Evolutionary conservation across 1,139 yeast genomes (phyloP), one percentile per base, ranked within the genome.

Genomic region (Lodderomyces parapsilosis): DNA sequence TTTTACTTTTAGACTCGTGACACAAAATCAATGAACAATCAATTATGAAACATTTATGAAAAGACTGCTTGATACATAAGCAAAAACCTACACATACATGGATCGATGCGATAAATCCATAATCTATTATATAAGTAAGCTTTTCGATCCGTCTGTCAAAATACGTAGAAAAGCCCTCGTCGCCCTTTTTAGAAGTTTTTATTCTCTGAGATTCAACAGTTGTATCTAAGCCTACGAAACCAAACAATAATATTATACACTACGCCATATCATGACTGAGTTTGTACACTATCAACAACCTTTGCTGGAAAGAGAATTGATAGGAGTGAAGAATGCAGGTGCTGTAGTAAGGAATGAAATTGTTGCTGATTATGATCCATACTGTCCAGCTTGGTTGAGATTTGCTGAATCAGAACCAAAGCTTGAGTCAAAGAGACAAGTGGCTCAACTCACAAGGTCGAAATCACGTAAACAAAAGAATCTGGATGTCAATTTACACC

Each of bases 331-430:
- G 11, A 14, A 22, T 28, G 24, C 19, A 22, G 35, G 15, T 5
- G 19, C 10, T 4, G 17, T 17, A 11, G 11, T 9, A 13, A 11
- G 6, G 19, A n/a, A 33, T 14, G n/a, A 33, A n/a, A 14, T 7
- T 2, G 27, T 11, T 5, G 31, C 13, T 11, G 35, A 33, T 5
- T 37, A 42, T n/a, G 44, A 42, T 37, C 40, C 43, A 1, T 24
- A 32, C 34, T 42, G 44, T 34, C 44, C 44, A 18, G 39, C 37
- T 1, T 42, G 44, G 44, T 38, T 42, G 25, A 38, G 30, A 34
- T n/a, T 15, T 36, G 19, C 33, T 15, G 33, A 30, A 15, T 13
- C 25, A 19, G 36, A 19, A 17, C 6, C 24, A 33, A 19, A 14
- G 22, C 14, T 14, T 4, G 24, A 6, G 24, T 14, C 36, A 11